phyloP scores from a whole-genome alignment of 2,329 filamentous ascomycete genomes.

The Ophioceras dolichostomum region DNA sequence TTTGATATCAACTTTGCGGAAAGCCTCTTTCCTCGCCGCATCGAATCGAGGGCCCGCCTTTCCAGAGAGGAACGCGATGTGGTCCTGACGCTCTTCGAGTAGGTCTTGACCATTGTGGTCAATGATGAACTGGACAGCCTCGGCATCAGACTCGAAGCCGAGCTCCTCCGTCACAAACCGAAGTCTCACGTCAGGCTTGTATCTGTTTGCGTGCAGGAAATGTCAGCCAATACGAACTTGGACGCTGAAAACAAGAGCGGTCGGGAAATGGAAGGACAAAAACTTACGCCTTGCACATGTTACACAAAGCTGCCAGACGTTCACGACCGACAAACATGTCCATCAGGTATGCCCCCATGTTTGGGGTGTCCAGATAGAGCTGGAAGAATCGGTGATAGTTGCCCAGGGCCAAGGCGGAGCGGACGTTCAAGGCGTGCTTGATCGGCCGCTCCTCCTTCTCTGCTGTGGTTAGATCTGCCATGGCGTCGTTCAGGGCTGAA shows the following conservation, averaged over 20 bases:
- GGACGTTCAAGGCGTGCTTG: constrained; percentile 83
- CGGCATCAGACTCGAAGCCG: constrained; percentile 84
- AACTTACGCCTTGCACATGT: constrained; percentile 92
- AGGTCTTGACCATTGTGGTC: constrained; percentile 65
- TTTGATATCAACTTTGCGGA: constrained; percentile 89
- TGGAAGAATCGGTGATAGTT: constrained; percentile 99
- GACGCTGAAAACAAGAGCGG: not conserved
- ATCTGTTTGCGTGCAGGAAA: constrained; percentile 55
- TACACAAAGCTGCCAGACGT: constrained; percentile 78
- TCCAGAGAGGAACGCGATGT: constrained; percentile 60
- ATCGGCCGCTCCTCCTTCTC: constrained; percentile 79
- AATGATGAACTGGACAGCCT: constrained; percentile 82
- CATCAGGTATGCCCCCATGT: constrained; percentile 97
- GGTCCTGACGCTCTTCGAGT: constrained; percentile 64
- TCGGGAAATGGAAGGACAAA: not conserved
- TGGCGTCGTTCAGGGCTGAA: constrained; percentile 92
- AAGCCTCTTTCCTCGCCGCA: constrained; percentile 56
- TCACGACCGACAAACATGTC: constrained; percentile 97
- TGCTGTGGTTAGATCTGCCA: constrained; percentile 97
- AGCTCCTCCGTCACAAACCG: constrained; percentile 93
- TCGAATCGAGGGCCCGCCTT: constrained; percentile 69
- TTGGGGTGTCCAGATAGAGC: constrained; percentile 84
- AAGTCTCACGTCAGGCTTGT: constrained; percentile 80
- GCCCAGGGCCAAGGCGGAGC: constrained; percentile 80
- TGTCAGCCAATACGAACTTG: too few species aligned